A percentile compares a stretch with the other conserved stretches of the same genome.
Conservation (phyloP, 2,329 filamentous ascomycete species). For the Ampelomyces quisqualis region DNA sequence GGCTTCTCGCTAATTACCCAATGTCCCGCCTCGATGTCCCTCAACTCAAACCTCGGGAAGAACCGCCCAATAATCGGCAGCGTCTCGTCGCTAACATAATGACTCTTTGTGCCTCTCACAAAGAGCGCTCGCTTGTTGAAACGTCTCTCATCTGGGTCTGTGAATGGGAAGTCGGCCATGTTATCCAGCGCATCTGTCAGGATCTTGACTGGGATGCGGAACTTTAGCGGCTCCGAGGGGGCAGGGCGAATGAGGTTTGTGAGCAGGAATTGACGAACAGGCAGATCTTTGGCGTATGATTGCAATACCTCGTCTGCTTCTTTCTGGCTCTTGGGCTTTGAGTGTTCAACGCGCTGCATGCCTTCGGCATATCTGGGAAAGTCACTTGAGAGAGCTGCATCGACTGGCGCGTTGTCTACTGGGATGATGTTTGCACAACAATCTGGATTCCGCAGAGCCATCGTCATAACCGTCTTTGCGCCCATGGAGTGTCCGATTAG, state of each 20-base stretch:
- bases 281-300: constrained; percentile 70
- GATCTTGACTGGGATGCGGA: constrained; percentile 74
- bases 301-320: constrained; percentile 80
- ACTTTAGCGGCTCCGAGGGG: constrained; percentile 62
- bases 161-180: constrained; percentile 88
- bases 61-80: constrained; percentile 78
- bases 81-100: constrained; percentile 78
- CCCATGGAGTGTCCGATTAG: constrained; percentile 97
- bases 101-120: constrained; percentile 72
- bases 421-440: constrained; percentile 71
- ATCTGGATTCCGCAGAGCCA: constrained; percentile 71
- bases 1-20: constrained; percentile 91
- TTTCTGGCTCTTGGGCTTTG: constrained; percentile 65
- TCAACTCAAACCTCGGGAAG: constrained; percentile 74
- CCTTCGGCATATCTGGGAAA: constrained; percentile 80
- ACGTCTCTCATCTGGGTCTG: constrained; percentile 63
- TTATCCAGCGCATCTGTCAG: constrained; percentile 68
- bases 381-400: constrained; percentile 69
- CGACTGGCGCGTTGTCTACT: constrained; percentile 90
- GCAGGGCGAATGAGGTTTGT: constrained; percentile 70
- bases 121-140: constrained; percentile 81
- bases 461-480: constrained; percentile 87
- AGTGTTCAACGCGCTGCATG: constrained; percentile 78
- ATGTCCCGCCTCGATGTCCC: constrained; percentile 76
- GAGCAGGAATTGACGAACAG: constrained; percentile 87